phyloP scores from a whole-genome alignment of 2,329 filamentous ascomycete species.

The Pestalotiopsis sp. region DNA sequence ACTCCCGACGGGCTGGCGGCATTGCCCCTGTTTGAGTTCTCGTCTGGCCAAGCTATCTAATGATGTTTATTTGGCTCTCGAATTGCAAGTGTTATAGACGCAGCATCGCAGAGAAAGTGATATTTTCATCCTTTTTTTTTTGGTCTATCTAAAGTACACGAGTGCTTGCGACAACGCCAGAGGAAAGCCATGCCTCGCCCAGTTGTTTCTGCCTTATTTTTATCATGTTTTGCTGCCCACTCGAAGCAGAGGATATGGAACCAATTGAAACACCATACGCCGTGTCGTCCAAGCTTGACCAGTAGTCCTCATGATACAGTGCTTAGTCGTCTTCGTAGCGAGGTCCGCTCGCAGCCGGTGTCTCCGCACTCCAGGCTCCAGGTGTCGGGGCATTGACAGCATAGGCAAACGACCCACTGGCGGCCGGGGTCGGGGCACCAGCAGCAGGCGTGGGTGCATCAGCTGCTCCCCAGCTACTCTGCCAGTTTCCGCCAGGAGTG shows the following conservation, averaged over 20 bases:
- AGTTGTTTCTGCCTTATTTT: neutral
- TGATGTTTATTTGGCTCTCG: too few species aligned
- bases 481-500: constrained; percentile 57
- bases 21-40: too few species aligned
- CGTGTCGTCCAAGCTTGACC: neutral
- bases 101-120: neutral
- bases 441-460: constrained; percentile 13
- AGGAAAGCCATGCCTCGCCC: neutral
- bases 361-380: constrained; percentile 33
- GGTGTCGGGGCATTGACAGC: constrained; percentile 29
- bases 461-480: constrained; percentile 10
- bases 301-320: neutral
- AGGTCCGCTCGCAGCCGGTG: constrained; percentile 30
- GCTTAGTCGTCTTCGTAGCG: constrained; percentile 34
- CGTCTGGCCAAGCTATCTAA: too few species aligned
- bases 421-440: constrained; percentile 8
- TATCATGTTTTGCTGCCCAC: neutral
- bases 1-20: too few species aligned
- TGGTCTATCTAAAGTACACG: constrained; percentile 1
- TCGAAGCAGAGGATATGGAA: neutral
- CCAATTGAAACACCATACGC: neutral
- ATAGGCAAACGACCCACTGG: constrained; percentile 9
- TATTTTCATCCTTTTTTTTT: neutral
- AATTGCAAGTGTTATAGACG: too few species aligned
- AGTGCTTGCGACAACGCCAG: neutral